Percentiles rank a stretch among this genome's conserved stretches.
Evolutionary conservation across 257 asterid species (phyloP).

Genomic region (Cinchona pubescens): DNA sequence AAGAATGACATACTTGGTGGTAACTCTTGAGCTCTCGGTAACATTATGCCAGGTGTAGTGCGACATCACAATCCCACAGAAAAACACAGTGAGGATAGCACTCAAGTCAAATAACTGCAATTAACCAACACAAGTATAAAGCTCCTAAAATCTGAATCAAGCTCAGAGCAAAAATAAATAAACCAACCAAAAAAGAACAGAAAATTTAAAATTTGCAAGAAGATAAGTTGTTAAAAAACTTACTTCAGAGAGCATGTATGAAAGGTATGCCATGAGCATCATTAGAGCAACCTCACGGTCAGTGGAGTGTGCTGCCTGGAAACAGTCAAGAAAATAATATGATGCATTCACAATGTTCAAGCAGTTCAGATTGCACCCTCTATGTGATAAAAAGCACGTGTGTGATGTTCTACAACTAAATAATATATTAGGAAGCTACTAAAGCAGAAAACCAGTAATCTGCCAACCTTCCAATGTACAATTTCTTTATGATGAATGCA

Average conservation of each 20-base stretch:
- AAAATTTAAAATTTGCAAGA: conserved; percentile 11
- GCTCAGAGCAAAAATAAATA: not conserved
- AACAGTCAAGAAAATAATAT: conserved; percentile 16
- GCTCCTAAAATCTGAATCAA: too few relatives aligned
- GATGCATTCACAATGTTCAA: not conserved
- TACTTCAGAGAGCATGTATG: conserved; percentile 95
- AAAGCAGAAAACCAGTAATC: conserved; percentile 4
- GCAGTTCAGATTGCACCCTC: not conserved
- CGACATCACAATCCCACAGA: conserved; percentile 98
- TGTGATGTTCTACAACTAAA: not conserved
- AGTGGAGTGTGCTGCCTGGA: conserved; percentile 94
- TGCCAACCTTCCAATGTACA: conserved; percentile 88
- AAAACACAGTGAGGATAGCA: conserved; percentile 96
- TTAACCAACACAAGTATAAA: conserved; percentile 13
- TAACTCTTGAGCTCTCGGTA: conserved; percentile 90
- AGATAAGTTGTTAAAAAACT: conserved; percentile 30
- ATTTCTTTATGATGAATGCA: conserved; percentile 85
- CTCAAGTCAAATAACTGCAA: conserved; percentile 81
- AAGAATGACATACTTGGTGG: conserved; percentile 69
- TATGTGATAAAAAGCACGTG: not conserved
- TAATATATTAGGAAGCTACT: conserved; percentile 5
- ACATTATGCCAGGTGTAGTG: conserved; percentile 99
- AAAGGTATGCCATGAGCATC: conserved; percentile 98
- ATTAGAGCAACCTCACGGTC: conserved; percentile 98
- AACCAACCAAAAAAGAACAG: not conserved